Conservation (phyloP, 176 grass and related monocot species). For the Avena sativa region DNA sequence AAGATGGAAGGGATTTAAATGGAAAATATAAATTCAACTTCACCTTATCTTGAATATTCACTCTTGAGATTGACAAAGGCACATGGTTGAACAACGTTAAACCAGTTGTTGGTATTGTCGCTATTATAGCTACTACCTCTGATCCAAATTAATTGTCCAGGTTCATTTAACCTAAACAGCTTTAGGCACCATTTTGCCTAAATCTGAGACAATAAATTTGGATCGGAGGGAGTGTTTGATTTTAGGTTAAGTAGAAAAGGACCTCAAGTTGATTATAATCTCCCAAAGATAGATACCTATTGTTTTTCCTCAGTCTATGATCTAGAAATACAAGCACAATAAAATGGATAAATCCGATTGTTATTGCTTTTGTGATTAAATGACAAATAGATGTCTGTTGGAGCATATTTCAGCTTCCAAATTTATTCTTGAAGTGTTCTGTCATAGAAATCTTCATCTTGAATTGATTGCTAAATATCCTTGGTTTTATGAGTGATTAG, state of each 20-base stretch:
- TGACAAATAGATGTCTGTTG: background rate
- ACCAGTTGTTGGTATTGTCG: background rate
- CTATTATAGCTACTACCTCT: background rate
- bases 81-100: background rate
- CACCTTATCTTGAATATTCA: slow-evolving; percentile 5
- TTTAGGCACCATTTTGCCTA: no score
- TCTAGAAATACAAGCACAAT: slow-evolving; percentile 22
- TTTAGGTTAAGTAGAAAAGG: background rate
- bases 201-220: no score
- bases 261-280: background rate
- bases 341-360: background rate
- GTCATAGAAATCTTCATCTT: background rate
- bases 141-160: no score
- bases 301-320: background rate
- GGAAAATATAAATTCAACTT: background rate
- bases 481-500: background rate
- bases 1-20: background rate
- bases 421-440: slow-evolving; percentile 9
- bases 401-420: background rate
- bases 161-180: no score
- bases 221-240: background rate
- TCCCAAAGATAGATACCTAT: background rate
- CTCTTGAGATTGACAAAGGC: background rate
- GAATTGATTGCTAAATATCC: slow-evolving; percentile 36
- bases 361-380: background rate